Evolutionary conservation across 257 asterid species (phyloP), one percentile per base, ranked within the genome.

Genomic region (Coffea canephora): DNA sequence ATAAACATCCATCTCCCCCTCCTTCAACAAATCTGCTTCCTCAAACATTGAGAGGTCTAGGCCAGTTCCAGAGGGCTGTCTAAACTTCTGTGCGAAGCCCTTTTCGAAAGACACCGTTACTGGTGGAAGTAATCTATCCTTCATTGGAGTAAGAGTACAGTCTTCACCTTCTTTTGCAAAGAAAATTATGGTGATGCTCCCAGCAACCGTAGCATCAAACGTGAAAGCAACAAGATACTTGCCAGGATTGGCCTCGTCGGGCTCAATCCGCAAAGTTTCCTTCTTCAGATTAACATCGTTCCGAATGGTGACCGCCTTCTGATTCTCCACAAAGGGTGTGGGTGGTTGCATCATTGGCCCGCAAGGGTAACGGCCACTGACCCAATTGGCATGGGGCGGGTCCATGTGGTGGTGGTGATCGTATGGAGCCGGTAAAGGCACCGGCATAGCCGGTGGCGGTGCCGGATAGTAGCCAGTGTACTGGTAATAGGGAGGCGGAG

Each of bases 211-310:
- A 59, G 99, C 99, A 71, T 96, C 99, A 78, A 94, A 96, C 1
- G 97, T 94, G 85, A 94, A 96, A 4, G 98, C 82, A 52, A 96
- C 97, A 45, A 92, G 93, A 82, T 81, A 86, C 73, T 89, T 91
- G 19, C 99, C 98, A 10, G 96, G 95, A 80, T 93, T 88, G 9
- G 76, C 95, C 86, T 91, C 97, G 78, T 94, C 99, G 11, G 98
- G 92, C 78, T 88, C 98, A 79, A 96, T 90, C 67, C 92, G 84
- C 78, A 94, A 55, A 83, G 97, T 92, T 84, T 94, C 99, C 89
- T 96, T 96, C 90, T 94, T 96, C 83, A 96, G 75, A 87, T 96
- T 96, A 71, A 96, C 97, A 80, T 94, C 99, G 69, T 96, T 96
- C 74, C 97, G 82, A 70, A 96, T 96, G 68, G 98, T 96, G 39